Evolutionary conservation across 164 flowering plant species (phyloP), one percentile per base, ranked within the genome.

Genomic region (Aristolochia fimbriata): DNA sequence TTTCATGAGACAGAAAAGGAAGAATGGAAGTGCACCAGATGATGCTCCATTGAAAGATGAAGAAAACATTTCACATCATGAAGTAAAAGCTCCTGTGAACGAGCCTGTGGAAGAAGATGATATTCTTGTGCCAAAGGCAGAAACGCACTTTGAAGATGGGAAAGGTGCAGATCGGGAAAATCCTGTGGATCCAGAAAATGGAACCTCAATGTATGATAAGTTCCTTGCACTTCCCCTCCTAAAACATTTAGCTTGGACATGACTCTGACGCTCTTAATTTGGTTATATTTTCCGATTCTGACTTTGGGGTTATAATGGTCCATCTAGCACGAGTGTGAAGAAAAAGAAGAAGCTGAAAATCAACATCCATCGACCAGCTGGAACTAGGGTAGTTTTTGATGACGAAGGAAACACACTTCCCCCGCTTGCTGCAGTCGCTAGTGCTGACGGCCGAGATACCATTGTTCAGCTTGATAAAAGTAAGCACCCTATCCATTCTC

Each of bases 341-440:
- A 90, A 85, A 70, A 90, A 85, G 71, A 93, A 86, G 81, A 88
- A 85, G 81, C 73, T 90, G 59, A 93, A 93, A 74, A 90, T 93
- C 68, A 88, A 86, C 66, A 27, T 80, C 16, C 79, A 88, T 60
- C 80, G 85, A 63, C 99, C 99, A 41, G 67, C 66, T 15, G 97
- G 99, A 37, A 80, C 85, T 8, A 78, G 87, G 65, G 75, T 80
- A 27, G 88, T 86, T 47, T 90, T 84, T 74, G 96, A 90, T 63
- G 97, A 93, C 15, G 87, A 87, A 55, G 95, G 96, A 64, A 80
- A 83, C 57, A 59, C 81, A 27, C 74, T 76, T n/a, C 80, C 84
- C 8, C 97, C 97, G 6, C 80, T 93, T 52, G 96, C 93, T 9
- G 78, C 68, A 27, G 48, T 84, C 47, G 86, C 97, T 25, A 82